These are phyloP conservation scores for Saccharomyces pastorianus DNA, from an alignment of 1,139 yeast genomes.

Conservation along the genomic window DNA sequence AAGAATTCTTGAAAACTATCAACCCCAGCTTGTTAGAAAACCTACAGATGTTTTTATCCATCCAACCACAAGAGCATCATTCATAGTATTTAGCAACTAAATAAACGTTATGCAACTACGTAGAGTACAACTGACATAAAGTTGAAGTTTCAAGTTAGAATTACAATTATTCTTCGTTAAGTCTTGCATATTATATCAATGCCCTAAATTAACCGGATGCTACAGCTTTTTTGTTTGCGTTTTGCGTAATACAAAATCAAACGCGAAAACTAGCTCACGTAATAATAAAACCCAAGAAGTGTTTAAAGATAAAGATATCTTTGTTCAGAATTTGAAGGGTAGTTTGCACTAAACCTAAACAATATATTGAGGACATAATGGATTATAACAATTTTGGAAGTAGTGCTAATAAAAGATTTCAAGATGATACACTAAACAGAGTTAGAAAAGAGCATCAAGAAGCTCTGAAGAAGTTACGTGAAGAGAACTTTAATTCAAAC, in stretches of 20 bases:
- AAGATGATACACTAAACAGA: constrained; percentile 4
- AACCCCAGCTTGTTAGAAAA: constrained; percentile 31
- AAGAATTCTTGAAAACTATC: constrained; percentile 20
- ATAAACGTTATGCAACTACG: not conserved
- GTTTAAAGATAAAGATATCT: too few species aligned
- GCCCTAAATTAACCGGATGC: not conserved
- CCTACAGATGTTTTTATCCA: constrained; percentile 29
- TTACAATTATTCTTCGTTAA: not conserved
- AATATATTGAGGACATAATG: not conserved
- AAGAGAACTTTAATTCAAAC: not conserved
- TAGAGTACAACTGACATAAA: not conserved
- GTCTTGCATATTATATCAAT: too few species aligned
- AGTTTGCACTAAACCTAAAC: not conserved
- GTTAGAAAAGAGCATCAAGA: constrained; percentile 4
- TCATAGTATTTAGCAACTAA: not conserved
- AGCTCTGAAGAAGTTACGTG: not conserved
- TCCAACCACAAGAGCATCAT: constrained; percentile 7
- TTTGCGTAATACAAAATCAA: not conserved
- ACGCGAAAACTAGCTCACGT: not conserved
- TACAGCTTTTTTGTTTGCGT: not conserved
- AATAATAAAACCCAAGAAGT: not conserved
- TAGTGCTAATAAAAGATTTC: not conserved
- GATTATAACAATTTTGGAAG: not conserved
- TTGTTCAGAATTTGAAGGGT: not conserved
- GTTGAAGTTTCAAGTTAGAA: too few species aligned